A percentile compares a stretch with the other conserved stretches of the same genome.
Evolutionary conservation across 176 grass and related monocot species (phyloP).

Genomic region (Bromus sterilis): DNA sequence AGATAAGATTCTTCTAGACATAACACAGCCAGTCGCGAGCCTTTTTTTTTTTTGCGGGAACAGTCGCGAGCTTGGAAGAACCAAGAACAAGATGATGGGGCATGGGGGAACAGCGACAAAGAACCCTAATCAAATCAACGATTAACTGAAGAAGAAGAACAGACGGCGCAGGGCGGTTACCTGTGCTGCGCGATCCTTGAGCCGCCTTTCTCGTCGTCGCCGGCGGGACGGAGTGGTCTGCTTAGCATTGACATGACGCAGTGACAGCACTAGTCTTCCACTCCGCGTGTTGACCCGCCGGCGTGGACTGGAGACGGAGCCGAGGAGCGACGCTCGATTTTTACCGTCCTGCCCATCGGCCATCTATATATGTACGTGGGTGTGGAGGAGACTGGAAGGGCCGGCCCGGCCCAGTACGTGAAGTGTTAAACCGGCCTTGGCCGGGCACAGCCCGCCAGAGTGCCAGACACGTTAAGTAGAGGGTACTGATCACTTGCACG

Average conservation of each 20-base stretch:
- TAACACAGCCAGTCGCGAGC: too few relatives aligned
- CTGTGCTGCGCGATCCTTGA: not conserved
- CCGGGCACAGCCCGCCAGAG: too few relatives aligned
- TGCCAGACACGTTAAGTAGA: too few relatives aligned
- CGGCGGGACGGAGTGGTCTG: not conserved
- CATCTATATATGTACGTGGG: too few relatives aligned
- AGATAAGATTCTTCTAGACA: not conserved
- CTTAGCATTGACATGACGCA: not conserved
- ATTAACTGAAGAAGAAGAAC: not conserved
- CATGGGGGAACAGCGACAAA: not conserved
- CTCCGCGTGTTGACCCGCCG: not conserved
- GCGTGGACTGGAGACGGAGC: not conserved
- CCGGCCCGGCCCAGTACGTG: too few relatives aligned
- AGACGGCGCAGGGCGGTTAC: not conserved
- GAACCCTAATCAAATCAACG: not conserved
- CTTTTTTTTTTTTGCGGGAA: too few relatives aligned
- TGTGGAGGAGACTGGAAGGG: too few relatives aligned
- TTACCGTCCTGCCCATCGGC: too few relatives aligned
- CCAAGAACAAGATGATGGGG: not conserved
- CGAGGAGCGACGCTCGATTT: not conserved
- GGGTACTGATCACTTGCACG: too few relatives aligned
- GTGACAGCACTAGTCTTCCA: not conserved
- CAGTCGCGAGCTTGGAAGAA: not conserved
- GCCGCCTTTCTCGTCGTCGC: not conserved
- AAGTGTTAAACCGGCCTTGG: too few relatives aligned